Percentiles rank a stretch among this genome's conserved stretches.
These are phyloP conservation scores for Aschersonia sp. DNA, from an alignment of 2,329 filamentous ascomycete species.

Conservation along the genomic window DNA sequence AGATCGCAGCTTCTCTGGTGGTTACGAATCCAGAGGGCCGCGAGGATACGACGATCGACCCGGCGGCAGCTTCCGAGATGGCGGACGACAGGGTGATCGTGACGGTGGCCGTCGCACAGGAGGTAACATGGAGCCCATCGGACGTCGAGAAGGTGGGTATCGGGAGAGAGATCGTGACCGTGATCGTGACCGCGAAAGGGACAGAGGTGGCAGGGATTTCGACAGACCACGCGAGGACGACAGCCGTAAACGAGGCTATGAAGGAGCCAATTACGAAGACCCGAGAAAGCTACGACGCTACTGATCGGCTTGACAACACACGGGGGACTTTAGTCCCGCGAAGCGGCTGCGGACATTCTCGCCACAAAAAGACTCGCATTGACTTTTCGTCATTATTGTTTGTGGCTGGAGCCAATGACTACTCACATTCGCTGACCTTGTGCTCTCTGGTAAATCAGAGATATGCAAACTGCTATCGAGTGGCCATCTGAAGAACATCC, in stretches of 20 bases:
- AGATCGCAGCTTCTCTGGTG: constrained; percentile 26
- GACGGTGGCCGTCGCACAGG: constrained; percentile 39
- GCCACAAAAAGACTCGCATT: too few species aligned
- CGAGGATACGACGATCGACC: constrained; percentile 47
- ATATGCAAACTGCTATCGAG: too few species aligned
- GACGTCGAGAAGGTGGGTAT: constrained; percentile 48
- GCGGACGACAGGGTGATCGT: constrained; percentile 19
- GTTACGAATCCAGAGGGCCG: constrained; percentile 39
- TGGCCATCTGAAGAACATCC: too few species aligned
- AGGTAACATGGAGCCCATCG: constrained; percentile 75
- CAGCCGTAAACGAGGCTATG: constrained; percentile 55
- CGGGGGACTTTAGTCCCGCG: background rate
- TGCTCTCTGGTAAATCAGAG: too few species aligned
- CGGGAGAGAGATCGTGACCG: constrained; percentile 35
- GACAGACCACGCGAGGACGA: constrained; percentile 45
- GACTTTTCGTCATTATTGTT: too few species aligned
- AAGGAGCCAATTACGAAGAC: constrained; percentile 71
- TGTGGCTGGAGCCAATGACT: too few species aligned
- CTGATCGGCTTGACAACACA: constrained; percentile 19
- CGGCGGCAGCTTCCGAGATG: constrained; percentile 26
- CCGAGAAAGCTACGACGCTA: constrained; percentile 52
- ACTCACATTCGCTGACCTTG: too few species aligned
- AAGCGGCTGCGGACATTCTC: background rate
- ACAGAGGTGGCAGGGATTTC: constrained; percentile 18
- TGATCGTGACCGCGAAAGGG: constrained; percentile 19